Conservation (phyloP, 345 rosid species). For the Arabidopsis arenosa region DNA sequence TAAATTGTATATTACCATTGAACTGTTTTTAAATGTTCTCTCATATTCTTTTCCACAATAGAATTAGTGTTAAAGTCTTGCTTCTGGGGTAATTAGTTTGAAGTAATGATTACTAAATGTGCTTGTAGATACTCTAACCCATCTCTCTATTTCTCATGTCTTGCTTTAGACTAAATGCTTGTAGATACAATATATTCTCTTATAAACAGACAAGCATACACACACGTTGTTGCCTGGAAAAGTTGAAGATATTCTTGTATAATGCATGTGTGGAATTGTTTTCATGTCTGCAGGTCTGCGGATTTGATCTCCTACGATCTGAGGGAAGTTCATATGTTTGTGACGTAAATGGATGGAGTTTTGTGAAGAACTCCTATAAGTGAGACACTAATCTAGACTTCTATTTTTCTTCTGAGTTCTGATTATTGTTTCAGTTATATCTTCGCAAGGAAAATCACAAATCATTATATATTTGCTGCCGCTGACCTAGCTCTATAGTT, state of each 20-base stretch:
- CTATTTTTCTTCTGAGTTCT: conserved; percentile 17
- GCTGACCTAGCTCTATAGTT: conserved; percentile 1
- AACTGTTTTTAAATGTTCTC: conserved; percentile 8
- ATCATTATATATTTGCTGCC: conserved; percentile 12
- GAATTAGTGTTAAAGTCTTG: not conserved
- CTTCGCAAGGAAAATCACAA: not conserved
- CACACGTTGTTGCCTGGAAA: not conserved
- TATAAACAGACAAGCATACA: conserved; percentile 1
- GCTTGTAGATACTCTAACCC: conserved; percentile 15
- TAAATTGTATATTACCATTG: not conserved
- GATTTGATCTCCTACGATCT: conserved; percentile 96
- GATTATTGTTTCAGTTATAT: not conserved
- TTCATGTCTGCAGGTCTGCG: conserved; percentile 77
- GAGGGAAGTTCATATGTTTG: conserved; percentile 98
- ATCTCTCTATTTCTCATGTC: not conserved
- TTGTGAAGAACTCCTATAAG: conserved; percentile 98
- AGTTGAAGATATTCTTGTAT: conserved; percentile 2
- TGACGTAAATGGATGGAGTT: conserved; percentile 99
- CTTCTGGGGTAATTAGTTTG: not conserved
- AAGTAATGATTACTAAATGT: not conserved
- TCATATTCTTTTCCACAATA: conserved; percentile 1
- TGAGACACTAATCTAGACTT: conserved; percentile 48
- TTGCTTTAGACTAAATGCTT: not conserved
- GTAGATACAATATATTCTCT: conserved; percentile 1
- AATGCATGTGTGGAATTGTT: not conserved